These are phyloP conservation scores for Acrocalymma vagum DNA, from an alignment of 2,329 filamentous ascomycete species.

Conservation along the genomic window DNA sequence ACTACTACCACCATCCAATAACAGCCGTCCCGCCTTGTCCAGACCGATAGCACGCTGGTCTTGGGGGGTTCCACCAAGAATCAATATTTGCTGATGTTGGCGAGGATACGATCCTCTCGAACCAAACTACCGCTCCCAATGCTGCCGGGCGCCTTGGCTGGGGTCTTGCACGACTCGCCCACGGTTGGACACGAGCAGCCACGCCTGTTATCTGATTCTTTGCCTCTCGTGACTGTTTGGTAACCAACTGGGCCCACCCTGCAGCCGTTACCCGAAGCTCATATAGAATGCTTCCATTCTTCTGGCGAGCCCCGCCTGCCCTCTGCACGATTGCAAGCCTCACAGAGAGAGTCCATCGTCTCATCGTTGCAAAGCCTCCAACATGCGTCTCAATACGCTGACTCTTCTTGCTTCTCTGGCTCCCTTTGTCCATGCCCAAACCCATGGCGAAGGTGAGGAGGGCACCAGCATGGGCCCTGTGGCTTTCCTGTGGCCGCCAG, in stretches of 20 bases:
- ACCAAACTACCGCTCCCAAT: no score
- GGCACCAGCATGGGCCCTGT: slow-evolving; percentile 62
- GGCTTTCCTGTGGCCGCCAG: slow-evolving; percentile 68
- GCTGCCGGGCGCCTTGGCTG: no score
- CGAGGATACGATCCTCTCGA: slow-evolving; percentile 16
- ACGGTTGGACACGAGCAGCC: slow-evolving; percentile 9
- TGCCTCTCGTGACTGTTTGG: slow-evolving; percentile 3
- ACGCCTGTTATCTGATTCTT: slow-evolving; percentile 14
- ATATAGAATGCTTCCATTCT: slow-evolving; percentile 10
- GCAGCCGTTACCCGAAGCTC: neutral
- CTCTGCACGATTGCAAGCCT: neutral
- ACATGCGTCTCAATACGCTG: slow-evolving; percentile 13
- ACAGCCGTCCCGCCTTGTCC: slow-evolving; percentile 1
- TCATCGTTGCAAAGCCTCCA: neutral
- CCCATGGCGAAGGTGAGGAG: slow-evolving; percentile 37
- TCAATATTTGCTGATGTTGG: slow-evolving; percentile 27
- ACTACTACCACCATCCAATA: slow-evolving; percentile 11
- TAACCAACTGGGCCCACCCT: slow-evolving; percentile 2
- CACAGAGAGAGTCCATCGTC: neutral
- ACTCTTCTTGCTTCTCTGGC: slow-evolving; percentile 7
- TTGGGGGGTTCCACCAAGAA: slow-evolving; percentile 2
- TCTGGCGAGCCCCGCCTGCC: neutral
- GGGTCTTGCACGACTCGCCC: slow-evolving; percentile 12
- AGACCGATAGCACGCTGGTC: neutral
- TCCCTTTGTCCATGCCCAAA: slow-evolving; percentile 19